Conservation (phyloP, 352 stramenopile species). For the Globisporangium cederbergense region DNA sequence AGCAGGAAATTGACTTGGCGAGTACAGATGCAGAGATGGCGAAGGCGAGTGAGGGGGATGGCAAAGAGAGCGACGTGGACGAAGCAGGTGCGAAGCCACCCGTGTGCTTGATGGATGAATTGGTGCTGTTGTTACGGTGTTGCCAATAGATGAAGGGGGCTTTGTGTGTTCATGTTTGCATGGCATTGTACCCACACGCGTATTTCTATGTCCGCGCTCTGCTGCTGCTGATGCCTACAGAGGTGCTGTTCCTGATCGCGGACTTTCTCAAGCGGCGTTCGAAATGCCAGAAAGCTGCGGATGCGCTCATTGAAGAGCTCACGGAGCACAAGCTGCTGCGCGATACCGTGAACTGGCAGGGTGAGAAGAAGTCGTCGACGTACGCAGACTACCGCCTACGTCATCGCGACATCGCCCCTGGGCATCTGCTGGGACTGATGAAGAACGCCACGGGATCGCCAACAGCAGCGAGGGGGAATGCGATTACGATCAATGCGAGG, state of each 20-base stretch:
- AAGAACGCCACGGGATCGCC: slow-evolving; percentile 24
- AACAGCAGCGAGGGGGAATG: slow-evolving; percentile 15
- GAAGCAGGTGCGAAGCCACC: slow-evolving; percentile 14
- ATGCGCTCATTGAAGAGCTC: slow-evolving; percentile 66
- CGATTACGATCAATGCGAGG: neutral
- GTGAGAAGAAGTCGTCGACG: slow-evolving; percentile 35
- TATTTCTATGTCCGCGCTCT: neutral
- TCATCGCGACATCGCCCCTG: slow-evolving; percentile 62
- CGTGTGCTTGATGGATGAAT: neutral
- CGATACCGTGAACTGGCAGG: slow-evolving; percentile 66
- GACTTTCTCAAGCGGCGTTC: slow-evolving; percentile 77
- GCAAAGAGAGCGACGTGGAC: slow-evolving; percentile 8
- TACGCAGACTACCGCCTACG: slow-evolving; percentile 77
- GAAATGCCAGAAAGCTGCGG: slow-evolving; percentile 56
- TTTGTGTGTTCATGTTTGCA: neutral
- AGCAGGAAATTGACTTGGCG: neutral
- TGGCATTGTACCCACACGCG: neutral
- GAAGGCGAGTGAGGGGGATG: neutral
- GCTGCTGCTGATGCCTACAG: slow-evolving; percentile 20
- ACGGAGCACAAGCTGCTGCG: slow-evolving; percentile 51
- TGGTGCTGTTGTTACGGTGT: neutral
- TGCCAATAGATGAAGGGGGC: neutral
- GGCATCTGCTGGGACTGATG: slow-evolving; percentile 63
- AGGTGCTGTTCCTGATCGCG: slow-evolving; percentile 85
- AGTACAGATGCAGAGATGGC: neutral